A percentile compares a stretch with the other conserved stretches of the same genome.
Evolutionary conservation across 177 flowering plant species (phyloP).

Genomic region (Tripterygium wilfordii): DNA sequence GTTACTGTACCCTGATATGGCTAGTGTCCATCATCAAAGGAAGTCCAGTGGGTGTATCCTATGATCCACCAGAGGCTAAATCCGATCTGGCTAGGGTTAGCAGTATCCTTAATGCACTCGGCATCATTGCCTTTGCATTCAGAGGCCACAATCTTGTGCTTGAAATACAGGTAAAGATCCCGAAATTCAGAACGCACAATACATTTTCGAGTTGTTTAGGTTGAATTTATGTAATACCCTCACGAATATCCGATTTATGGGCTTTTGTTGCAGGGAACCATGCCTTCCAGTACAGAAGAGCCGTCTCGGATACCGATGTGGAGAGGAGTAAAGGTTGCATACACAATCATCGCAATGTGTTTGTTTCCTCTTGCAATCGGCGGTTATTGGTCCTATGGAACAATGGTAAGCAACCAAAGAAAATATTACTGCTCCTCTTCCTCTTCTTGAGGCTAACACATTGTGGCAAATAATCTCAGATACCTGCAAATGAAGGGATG

Average conservation of each 20-base stretch:
- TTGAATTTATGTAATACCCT: too few species aligned
- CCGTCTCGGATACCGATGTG: conserved; percentile 76
- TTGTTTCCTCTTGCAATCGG: conserved; percentile 67
- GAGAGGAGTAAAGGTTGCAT: conserved; percentile 65
- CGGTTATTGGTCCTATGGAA: conserved; percentile 82
- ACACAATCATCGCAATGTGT: conserved; percentile 50
- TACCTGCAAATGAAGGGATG: conserved; percentile 46
- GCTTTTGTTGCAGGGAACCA: conserved; percentile 51
- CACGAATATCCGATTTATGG: too few species aligned
- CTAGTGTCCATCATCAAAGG: conserved; percentile 38
- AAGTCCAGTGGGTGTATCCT: conserved; percentile 32
- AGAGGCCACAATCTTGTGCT: conserved; percentile 84
- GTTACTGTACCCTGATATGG: conserved; percentile 69
- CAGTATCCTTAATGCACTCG: conserved; percentile 51
- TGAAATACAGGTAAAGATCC: conserved; percentile 64
- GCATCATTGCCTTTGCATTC: conserved; percentile 72
- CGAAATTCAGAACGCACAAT: too few species aligned
- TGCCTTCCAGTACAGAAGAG: conserved; percentile 56
- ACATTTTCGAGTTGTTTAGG: too few species aligned
- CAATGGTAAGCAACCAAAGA: conserved; percentile 35
- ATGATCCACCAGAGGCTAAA: conserved; percentile 20
- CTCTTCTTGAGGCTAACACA: not conserved
- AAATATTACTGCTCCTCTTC: not conserved
- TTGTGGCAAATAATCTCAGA: conserved; percentile 22
- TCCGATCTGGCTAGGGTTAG: conserved; percentile 20